phyloP scores from a whole-genome alignment of 2,329 filamentous ascomycete species.

The Fusarium proliferatum region DNA sequence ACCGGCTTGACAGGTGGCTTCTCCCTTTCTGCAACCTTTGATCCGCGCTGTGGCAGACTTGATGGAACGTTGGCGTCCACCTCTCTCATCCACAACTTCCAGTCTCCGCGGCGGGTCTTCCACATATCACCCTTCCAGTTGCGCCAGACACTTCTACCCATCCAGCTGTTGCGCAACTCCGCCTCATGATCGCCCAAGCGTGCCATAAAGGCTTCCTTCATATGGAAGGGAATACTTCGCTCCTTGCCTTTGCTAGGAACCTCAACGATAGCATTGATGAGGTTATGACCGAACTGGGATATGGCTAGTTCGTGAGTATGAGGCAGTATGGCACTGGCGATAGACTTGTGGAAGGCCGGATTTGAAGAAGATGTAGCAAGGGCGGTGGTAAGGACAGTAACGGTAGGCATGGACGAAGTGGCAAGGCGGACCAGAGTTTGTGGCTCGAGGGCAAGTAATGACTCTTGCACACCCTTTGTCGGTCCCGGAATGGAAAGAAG shows the following conservation, averaged over 20 bases:
- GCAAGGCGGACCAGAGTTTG: conserved; percentile 73
- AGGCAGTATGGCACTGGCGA: conserved; percentile 61
- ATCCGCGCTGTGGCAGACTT: conserved; percentile 29
- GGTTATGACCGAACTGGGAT: conserved; percentile 63
- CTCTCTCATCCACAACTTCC: conserved; percentile 68
- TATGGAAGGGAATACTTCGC: conserved; percentile 64
- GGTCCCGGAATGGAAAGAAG: conserved; percentile 82
- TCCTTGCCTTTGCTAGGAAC: conserved; percentile 62
- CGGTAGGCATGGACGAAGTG: conserved; percentile 61
- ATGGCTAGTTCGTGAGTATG: conserved; percentile 59
- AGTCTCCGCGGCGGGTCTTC: conserved; percentile 64
- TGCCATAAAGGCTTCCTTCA: conserved; percentile 66
- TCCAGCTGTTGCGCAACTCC: conserved; percentile 63
- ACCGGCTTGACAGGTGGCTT: neutral
- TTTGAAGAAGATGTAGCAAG: conserved; percentile 60
- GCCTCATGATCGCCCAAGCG: conserved; percentile 60
- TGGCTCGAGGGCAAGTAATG: conserved; percentile 69
- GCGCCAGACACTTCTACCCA: conserved; percentile 67
- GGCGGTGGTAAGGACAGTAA: conserved; percentile 62
- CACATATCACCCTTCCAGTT: conserved; percentile 69
- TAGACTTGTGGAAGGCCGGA: conserved; percentile 66
- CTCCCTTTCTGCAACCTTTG: conserved; percentile 18
- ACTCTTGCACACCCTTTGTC: conserved; percentile 76
- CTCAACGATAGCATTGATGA: conserved; percentile 61
- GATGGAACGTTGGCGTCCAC: conserved; percentile 45